Evolutionary conservation across 805 yeast genomes (phyloP), one percentile per base, ranked within the genome.

Genomic region (Candida sanyiensis): DNA sequence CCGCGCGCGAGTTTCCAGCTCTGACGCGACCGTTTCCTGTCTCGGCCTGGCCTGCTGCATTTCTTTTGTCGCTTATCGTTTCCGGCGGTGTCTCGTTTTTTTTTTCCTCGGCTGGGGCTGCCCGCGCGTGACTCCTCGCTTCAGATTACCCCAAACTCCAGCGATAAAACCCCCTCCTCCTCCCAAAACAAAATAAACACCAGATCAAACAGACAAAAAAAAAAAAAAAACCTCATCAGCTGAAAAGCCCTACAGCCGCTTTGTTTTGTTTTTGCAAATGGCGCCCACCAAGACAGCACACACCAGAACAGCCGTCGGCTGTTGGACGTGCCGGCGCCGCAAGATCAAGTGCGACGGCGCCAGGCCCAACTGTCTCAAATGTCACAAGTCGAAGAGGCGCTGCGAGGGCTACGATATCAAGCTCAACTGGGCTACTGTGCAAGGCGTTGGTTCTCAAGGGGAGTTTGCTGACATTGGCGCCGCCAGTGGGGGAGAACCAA

Each of bases 341-440:
- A 83, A 86, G 55, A 79, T 87, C 33, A 78, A 83, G 39, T 88
- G 96, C 59, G 96, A 87, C 57, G 67, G 81, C 28, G 62, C 65
- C 17, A 70, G 72, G 47, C 96, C 96, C 0, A 52, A 59, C 7
- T 88, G 96, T 61, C 53, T 60, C 10, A 69, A 83, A 43, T 88
- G 96, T 58, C 59, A 62, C 18, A 77, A 75, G 51, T 72, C 87
- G 0, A 77, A 79, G 2, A 53, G 83, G 28, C 60, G 65, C 2
- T 88, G 96, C 53, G 87, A 81, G 27, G 96, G 96, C 1, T 88
- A 86, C 54, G 83, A 76, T 41, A 77, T 87, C 43, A 83, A 84
- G 52, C 69, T 88, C 35, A 64, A 87, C 45, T 88, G 96, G 96
- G 57, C 67, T 1, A 57, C 58, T 11, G 81, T 84, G 1, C 54